Conservation (phyloP, 257 asterid genomes). For the Fraxinus quadrangulata region DNA sequence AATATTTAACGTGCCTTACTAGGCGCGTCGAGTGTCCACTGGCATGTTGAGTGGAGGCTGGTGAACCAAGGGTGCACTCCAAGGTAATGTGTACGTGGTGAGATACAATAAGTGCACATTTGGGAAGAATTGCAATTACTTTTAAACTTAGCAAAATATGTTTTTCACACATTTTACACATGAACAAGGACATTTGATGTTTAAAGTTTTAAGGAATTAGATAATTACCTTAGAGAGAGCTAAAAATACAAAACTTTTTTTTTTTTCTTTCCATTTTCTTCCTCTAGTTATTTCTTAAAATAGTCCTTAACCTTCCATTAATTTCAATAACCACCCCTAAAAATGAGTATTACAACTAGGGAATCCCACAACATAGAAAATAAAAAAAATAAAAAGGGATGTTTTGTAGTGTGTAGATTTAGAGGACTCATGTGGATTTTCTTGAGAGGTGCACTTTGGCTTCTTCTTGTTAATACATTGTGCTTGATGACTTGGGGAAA, state of each 20-base stretch:
- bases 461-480: constrained; percentile 59
- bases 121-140: neutral
- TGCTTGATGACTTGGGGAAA: constrained; percentile 32
- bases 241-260: no score
- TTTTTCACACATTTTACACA: neutral
- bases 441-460: constrained; percentile 51
- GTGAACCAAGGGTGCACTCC: neutral
- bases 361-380: constrained; percentile 27
- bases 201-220: no score
- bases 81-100: neutral
- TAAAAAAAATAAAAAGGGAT: constrained; percentile 12
- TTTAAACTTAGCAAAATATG: no score
- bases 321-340: neutral
- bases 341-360: neutral
- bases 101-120: neutral
- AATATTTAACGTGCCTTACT: no score
- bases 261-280: neutral
- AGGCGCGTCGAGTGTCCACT: no score
- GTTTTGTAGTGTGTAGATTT: constrained; percentile 10
- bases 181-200: no score
- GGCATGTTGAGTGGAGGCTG: neutral
- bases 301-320: neutral
- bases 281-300: neutral
- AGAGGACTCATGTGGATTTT: constrained; percentile 27
- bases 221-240: neutral